phyloP scores from a whole-genome alignment of 805 yeast genomes.

The Ogataea ganodermae region DNA sequence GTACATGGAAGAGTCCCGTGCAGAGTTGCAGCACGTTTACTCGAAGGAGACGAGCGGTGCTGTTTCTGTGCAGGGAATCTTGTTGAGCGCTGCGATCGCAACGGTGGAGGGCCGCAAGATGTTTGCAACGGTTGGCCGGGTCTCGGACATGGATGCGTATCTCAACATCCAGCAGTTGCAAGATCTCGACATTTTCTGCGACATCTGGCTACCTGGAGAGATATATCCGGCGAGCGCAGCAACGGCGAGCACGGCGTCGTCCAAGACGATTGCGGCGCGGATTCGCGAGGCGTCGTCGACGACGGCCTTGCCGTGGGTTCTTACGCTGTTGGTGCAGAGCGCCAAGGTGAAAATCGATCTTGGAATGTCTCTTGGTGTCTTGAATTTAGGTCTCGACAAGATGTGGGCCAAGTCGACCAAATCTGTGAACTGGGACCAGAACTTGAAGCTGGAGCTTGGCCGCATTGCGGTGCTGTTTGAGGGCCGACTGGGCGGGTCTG shows the following conservation, averaged over 20 bases:
- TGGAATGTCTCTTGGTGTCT: conserved; percentile 79
- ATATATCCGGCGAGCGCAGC: conserved; percentile 24
- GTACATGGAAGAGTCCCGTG: conserved; percentile 56
- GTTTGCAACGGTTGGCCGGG: conserved; percentile 47
- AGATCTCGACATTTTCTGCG: conserved; percentile 78
- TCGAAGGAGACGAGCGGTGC: conserved; percentile 89
- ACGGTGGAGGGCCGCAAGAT: conserved; percentile 42
- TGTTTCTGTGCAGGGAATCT: conserved; percentile 47
- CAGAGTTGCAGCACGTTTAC: conserved; percentile 84
- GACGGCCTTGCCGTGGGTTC: conserved; percentile 72
- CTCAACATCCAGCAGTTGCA: conserved; percentile 83
- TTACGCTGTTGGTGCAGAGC: conserved; percentile 56
- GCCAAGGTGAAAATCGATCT: conserved; percentile 64
- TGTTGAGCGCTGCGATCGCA: conserved; percentile 50
- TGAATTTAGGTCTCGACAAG: conserved; percentile 54
- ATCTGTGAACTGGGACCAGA: conserved; percentile 69
- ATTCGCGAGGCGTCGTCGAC: conserved; percentile 62
- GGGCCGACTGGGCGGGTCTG: conserved; percentile 79
- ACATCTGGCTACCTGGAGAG: conserved; percentile 72
- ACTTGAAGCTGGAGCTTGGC: conserved; percentile 61
- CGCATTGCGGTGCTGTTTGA: conserved; percentile 51
- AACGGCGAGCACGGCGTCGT: background rate
- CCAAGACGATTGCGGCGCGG: conserved; percentile 44
- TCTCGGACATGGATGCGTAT: conserved; percentile 59
- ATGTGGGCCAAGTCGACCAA: conserved; percentile 73